Evolutionary conservation across 1,284 basidiomycete species (phyloP).

Genomic region (Boletellus deceptivus): DNA sequence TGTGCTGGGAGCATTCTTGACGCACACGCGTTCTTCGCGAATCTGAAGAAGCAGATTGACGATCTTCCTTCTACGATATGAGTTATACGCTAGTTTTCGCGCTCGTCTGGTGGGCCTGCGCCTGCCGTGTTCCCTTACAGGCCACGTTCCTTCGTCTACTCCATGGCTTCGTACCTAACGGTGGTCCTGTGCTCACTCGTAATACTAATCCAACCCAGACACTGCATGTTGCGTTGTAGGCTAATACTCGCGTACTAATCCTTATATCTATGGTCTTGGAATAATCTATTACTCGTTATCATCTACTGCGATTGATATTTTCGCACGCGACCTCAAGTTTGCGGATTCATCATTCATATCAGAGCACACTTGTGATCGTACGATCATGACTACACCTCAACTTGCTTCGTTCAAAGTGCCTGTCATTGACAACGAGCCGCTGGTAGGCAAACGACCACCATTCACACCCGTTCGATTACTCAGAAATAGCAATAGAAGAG

Average conservation of each 20-base stretch:
- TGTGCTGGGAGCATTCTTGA: slow-evolving; percentile 64
- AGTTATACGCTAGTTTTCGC: slow-evolving; percentile 5
- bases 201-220: too few relatives aligned
- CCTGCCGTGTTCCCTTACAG: not conserved
- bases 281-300: too few relatives aligned
- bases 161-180: not conserved
- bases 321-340: too few relatives aligned
- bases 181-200: not conserved
- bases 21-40: slow-evolving; percentile 52
- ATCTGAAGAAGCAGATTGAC: slow-evolving; percentile 58
- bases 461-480: not conserved
- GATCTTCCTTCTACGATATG: slow-evolving; percentile 55
- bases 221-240: too few relatives aligned
- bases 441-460: slow-evolving; percentile 53
- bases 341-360: too few relatives aligned
- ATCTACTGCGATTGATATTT: too few relatives aligned
- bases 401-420: slow-evolving; percentile 85
- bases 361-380: not conserved
- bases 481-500: slow-evolving; percentile 36
- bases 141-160: not conserved
- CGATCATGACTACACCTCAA: slow-evolving; percentile 58
- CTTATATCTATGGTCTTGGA: too few relatives aligned
- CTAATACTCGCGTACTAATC: not conserved
- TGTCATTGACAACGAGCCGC: slow-evolving; percentile 85
- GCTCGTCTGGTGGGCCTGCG: not conserved